Conservation (phyloP, 2,329 filamentous ascomycete genomes). For the Pestalotiopsis sp. region DNA sequence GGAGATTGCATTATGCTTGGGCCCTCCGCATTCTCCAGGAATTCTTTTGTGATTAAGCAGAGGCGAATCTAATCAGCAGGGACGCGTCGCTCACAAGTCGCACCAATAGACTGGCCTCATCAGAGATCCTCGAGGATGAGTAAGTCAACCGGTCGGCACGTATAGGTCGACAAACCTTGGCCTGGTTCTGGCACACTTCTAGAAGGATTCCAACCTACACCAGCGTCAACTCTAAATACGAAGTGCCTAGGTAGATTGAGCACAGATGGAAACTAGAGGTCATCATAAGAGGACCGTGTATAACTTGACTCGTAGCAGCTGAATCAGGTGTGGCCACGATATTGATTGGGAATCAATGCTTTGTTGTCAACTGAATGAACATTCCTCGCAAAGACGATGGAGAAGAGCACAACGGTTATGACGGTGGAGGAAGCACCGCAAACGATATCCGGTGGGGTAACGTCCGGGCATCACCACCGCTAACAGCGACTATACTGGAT, state of each 20-base stretch:
- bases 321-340: too few species aligned
- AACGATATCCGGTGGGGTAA: too few species aligned
- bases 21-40: slow-evolving; percentile 10
- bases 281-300: too few species aligned
- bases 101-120: not conserved
- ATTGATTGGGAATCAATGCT: too few species aligned
- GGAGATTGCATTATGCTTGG: slow-evolving; percentile 5
- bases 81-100: not conserved
- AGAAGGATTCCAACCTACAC: not conserved
- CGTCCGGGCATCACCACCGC: too few species aligned
- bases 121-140: not conserved
- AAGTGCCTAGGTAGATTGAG: not conserved
- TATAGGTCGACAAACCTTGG: not conserved
- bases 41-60: not conserved
- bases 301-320: too few species aligned
- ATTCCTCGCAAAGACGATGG: too few species aligned
- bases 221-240: not conserved
- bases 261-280: not conserved
- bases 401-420: too few species aligned
- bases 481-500: too few species aligned
- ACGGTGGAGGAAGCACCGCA: too few species aligned
- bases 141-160: not conserved
- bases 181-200: not conserved
- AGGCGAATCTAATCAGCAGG: not conserved
- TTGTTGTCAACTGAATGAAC: too few species aligned